These are phyloP conservation scores for Cucumis variabilis DNA, from an alignment of 331 rosid genomes.

Conservation along the genomic window DNA sequence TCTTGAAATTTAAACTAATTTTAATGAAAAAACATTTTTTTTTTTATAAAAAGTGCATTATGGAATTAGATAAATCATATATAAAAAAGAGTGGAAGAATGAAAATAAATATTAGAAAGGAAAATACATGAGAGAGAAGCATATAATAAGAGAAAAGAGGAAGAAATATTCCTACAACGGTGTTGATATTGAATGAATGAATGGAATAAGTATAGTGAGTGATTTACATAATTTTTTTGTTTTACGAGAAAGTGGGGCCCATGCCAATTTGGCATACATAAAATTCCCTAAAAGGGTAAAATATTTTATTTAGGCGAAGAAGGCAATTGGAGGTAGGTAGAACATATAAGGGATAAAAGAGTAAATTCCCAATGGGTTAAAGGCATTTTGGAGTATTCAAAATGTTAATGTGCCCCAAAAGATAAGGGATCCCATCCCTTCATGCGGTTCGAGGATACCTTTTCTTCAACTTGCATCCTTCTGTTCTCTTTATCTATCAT, in stretches of 20 bases:
- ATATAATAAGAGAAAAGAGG: neutral
- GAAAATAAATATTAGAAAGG: neutral
- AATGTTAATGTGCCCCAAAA: neutral
- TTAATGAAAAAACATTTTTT: no score
- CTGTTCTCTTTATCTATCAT: neutral
- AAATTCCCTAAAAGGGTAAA: neutral
- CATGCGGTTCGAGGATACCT: constrained; percentile 11
- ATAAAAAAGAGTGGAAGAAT: neutral
- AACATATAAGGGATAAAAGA: neutral
- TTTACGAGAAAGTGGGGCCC: neutral
- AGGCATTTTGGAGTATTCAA: constrained; percentile 7
- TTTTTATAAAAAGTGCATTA: neutral
- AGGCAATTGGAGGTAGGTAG: neutral
- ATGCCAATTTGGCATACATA: neutral
- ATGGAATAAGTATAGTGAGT: no score
- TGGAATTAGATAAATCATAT: neutral
- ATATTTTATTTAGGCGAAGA: neutral
- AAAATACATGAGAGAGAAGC: neutral
- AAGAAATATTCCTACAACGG: neutral
- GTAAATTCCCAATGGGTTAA: neutral
- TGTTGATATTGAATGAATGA: no score
- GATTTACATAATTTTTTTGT: no score
- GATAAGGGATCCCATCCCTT: constrained; percentile 30
- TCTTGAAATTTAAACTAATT: no score
- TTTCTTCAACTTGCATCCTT: neutral